A percentile compares a stretch with the other conserved stretches of the same genome.
Evolutionary conservation across 2,329 filamentous ascomycete genomes (phyloP).

Genomic region (Ophidiomyces ophidiicola): DNA sequence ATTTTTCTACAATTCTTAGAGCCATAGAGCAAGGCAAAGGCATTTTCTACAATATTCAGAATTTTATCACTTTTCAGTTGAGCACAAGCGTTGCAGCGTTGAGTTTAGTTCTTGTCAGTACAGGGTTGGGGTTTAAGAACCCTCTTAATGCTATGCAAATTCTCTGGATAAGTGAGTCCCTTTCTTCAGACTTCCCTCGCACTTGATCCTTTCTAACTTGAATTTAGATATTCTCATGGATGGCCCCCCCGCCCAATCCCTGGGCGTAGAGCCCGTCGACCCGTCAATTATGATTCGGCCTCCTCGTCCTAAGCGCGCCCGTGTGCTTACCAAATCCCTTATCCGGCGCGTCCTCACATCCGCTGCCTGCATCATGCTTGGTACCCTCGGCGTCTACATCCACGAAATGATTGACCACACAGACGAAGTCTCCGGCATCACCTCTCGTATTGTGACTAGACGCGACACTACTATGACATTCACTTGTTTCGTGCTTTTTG

Average conservation of each 20-base stretch:
- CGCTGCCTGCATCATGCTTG: constrained; percentile 78
- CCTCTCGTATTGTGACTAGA: constrained; percentile 59
- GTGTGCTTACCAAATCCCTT: constrained; percentile 75
- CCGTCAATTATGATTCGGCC: constrained; percentile 86
- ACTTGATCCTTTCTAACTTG: constrained; percentile 19
- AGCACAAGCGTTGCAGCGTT: constrained; percentile 92
- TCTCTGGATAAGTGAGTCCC: constrained; percentile 86
- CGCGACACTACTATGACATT: constrained; percentile 99
- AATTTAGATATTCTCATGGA: constrained; percentile 93
- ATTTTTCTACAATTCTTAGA: constrained; percentile 79
- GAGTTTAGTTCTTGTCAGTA: constrained; percentile 83
- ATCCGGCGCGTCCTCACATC: constrained; percentile 78
- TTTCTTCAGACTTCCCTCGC: background rate
- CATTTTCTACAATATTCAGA: constrained; percentile 99
- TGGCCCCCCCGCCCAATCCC: constrained; percentile 88
- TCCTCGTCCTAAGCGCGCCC: constrained; percentile 72
- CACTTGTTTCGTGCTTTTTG: constrained; percentile 95
- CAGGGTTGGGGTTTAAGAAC: constrained; percentile 82
- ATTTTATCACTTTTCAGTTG: constrained; percentile 96
- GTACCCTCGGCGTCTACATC: constrained; percentile 82
- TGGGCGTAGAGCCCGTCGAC: constrained; percentile 90
- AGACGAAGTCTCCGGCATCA: constrained; percentile 30
- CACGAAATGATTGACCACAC: constrained; percentile 76
- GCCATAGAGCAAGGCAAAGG: constrained; percentile 98
- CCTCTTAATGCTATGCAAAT: constrained; percentile 99